Percentiles rank a stretch among this genome's conserved stretches.
These are phyloP conservation scores for Alternaria alternata DNA, from an alignment of 2,329 filamentous ascomycete species.

Conservation along the genomic window DNA sequence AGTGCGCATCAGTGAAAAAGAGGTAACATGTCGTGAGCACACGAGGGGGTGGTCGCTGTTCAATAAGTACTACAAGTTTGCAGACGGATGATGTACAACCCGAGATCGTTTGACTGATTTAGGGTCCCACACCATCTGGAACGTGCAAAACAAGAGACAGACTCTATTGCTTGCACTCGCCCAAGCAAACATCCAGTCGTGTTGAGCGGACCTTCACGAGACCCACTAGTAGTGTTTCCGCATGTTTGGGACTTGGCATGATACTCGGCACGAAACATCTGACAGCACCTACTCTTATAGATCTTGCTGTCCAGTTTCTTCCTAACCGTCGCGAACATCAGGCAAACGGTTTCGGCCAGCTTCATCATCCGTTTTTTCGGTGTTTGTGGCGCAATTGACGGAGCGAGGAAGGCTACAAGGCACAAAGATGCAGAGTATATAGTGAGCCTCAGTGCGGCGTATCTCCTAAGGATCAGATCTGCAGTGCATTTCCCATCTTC, in stretches of 20 bases:
- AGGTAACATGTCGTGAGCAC: background rate
- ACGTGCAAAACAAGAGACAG: conserved; percentile 6
- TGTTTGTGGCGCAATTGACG: background rate
- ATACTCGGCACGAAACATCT: conserved; percentile 19
- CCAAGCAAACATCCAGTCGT: conserved; percentile 1
- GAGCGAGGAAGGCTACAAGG: conserved; percentile 7
- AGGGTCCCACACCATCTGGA: background rate
- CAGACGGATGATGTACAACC: background rate
- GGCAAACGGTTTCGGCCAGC: conserved; percentile 7
- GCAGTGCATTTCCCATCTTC: conserved; percentile 12
- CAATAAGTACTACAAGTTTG: background rate
- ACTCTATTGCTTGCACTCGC: background rate
- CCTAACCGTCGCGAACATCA: conserved; percentile 5
- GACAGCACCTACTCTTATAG: conserved; percentile 1
- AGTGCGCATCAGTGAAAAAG: background rate
- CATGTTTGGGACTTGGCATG: conserved; percentile 22
- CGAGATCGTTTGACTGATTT: background rate
- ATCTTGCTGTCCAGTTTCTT: background rate
- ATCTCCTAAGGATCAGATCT: conserved; percentile 3
- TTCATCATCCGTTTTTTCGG: conserved; percentile 3
- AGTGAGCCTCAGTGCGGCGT: background rate
- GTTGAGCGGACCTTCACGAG: background rate
- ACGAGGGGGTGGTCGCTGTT: background rate
- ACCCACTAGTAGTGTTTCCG: conserved; percentile 5
- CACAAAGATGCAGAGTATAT: conserved; percentile 3